Evolutionary conservation across 192 early-diverging fungal genomes (phyloP).

Genomic region (Phlyctochytrium arcticum): DNA sequence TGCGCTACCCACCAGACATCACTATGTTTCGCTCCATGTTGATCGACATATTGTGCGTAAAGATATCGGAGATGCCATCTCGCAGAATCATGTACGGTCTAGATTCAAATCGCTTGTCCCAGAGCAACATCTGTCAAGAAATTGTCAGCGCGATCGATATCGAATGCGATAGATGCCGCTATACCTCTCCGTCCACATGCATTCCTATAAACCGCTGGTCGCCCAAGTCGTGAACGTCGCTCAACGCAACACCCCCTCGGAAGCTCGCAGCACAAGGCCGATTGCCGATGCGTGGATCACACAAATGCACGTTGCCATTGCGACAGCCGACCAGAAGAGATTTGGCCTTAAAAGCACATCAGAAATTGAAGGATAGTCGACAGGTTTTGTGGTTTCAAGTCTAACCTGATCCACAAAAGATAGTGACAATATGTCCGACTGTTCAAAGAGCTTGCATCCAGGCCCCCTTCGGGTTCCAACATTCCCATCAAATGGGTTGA

Average conservation of each 20-base stretch:
- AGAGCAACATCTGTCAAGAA: slow-evolving; percentile 12
- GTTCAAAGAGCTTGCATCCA: too few relatives aligned
- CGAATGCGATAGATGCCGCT: too few relatives aligned
- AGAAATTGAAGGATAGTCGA: too few relatives aligned
- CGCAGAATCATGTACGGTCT: neutral
- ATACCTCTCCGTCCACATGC: neutral
- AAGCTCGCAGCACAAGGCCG: slow-evolving; percentile 10
- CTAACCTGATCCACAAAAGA: too few relatives aligned
- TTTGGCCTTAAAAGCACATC: too few relatives aligned
- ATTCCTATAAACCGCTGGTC: neutral
- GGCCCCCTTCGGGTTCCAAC: too few relatives aligned
- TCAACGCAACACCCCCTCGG: slow-evolving; percentile 15
- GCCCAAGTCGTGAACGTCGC: neutral
- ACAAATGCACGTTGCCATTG: neutral
- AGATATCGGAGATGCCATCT: slow-evolving; percentile 4
- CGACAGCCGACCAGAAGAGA: too few relatives aligned
- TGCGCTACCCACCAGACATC: neutral
- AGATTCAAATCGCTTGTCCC: slow-evolving; percentile 4
- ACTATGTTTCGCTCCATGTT: neutral
- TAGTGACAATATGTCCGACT: too few relatives aligned
- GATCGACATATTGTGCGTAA: slow-evolving; percentile 1
- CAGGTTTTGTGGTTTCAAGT: too few relatives aligned
- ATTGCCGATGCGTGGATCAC: neutral
- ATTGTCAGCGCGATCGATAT: too few relatives aligned
- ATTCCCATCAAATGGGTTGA: too few relatives aligned